Base-by-base conservation (phyloP, 2,329 filamentous ascomycete genomes). In the Clarireedia paspali region DNA sequence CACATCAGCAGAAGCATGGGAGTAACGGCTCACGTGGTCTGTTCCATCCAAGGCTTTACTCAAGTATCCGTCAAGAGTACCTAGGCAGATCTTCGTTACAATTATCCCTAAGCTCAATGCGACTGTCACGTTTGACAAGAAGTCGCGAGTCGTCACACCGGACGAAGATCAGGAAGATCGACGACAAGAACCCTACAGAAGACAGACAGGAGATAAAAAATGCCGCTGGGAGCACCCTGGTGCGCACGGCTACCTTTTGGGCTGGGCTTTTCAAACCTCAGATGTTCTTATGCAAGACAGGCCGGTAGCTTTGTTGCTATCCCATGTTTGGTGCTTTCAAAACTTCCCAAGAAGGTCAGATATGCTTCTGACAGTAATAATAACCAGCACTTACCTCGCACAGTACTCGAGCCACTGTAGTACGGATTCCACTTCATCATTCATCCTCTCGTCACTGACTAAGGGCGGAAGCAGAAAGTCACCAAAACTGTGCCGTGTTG, bases 221-320 rank as follows among this genome's bases (percentile, higher is more conserved):
- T 26, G 50, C 39, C 38, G 39, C 50, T 40, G 50, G 40, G 20
- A 52, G n/a, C n/a, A 45, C 24, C 38, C 12, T 45, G 50, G 26
- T 45, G 15, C 30, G 50, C 50, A 53, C 42, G 50, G 50, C 27
- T 47, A 52, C 34, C 14, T 48, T 36, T 9, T 20, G 12, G 46
- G 34, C 7, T 36, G 23, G 15, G n/a, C 12, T 47, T 30, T 47
- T 47, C 34, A 34, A 24, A 30, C 46, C 26, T 34, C 9, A 30
- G 46, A 17, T 36, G 7, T 12, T 36, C 30, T 36, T 38, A 53
- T 47, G 50, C 50, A 53, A 47, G 50, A 53, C 50, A 53, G 14
- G 30, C 15, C 14, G 27, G 30, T 48, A 40, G 30, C 30, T 47
- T 14, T 24, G 10, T 39, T 17, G 20, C 50, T 27, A 53, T 24